Percentiles rank a stretch among this genome's conserved stretches.
Conservation (phyloP, 495 filamentous ascomycete species). For the Pyronema domesticum region DNA sequence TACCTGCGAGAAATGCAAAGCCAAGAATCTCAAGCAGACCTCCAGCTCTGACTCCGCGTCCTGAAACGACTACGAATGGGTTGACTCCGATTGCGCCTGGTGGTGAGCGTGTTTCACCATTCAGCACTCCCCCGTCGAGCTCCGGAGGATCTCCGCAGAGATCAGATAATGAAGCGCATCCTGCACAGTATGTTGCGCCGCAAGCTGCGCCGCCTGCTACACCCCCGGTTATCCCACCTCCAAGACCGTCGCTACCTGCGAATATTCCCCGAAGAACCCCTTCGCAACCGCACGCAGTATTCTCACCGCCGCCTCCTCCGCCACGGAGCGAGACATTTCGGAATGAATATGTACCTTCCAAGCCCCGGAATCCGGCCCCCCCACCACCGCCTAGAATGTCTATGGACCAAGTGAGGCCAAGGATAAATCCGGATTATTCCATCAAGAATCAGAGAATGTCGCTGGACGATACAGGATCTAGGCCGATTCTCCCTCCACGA, state of each 20-base stretch:
- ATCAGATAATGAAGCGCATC: constrained; percentile 17
- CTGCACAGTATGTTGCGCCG: neutral
- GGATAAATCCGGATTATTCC: constrained; percentile 21
- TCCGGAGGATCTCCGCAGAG: constrained; percentile 37
- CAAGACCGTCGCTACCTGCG: neutral
- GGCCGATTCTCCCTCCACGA: constrained; percentile 20
- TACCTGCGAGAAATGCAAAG: constrained; percentile 63
- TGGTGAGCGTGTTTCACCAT: constrained; percentile 56
- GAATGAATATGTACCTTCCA: neutral
- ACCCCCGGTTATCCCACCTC: neutral
- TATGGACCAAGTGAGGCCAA: constrained; percentile 15
- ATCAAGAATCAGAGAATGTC: constrained; percentile 15
- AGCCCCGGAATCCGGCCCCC: constrained; percentile 6
- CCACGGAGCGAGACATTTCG: neutral
- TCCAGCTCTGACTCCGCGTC: constrained; percentile 14
- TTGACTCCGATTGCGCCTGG: constrained; percentile 18
- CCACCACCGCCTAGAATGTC: constrained; percentile 21
- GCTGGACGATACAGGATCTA: constrained; percentile 19
- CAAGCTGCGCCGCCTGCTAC: neutral
- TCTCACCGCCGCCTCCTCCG: neutral
- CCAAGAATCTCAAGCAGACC: constrained; percentile 47
- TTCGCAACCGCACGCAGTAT: neutral
- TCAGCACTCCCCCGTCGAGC: constrained; percentile 75
- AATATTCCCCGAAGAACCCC: neutral
- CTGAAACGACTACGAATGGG: constrained; percentile 9